Evolutionary conservation across 2,329 filamentous ascomycete genomes (phyloP).

Genomic region (Xylaria sp.): DNA sequence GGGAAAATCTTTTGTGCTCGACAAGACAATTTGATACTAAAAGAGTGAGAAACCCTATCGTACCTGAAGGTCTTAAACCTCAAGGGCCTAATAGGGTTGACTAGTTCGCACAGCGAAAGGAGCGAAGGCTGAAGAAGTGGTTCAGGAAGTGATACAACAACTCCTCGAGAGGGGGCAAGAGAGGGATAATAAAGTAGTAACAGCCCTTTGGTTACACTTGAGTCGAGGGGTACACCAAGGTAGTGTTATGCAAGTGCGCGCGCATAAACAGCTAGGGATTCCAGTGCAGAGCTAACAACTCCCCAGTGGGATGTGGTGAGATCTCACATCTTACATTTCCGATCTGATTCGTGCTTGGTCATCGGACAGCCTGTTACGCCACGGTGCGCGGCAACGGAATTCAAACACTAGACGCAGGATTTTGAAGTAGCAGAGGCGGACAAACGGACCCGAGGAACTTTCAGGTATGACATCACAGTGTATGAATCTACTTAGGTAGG

Average conservation of each 20-base stretch:
- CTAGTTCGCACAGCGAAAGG: slow-evolving; percentile 36
- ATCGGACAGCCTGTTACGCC: slow-evolving; percentile 43
- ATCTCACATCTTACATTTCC: slow-evolving; percentile 42
- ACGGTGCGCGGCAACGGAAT: slow-evolving; percentile 44
- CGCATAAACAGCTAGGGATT: slow-evolving; percentile 50
- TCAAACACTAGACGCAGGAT: slow-evolving; percentile 39
- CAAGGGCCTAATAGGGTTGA: slow-evolving; percentile 38
- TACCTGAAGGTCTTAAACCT: slow-evolving; percentile 40
- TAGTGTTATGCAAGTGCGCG: slow-evolving; percentile 45
- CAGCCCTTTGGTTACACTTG: slow-evolving; percentile 42
- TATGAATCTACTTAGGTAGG: not conserved
- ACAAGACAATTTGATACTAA: slow-evolving; percentile 38
- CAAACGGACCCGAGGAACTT: slow-evolving; percentile 39
- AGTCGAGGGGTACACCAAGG: slow-evolving; percentile 34
- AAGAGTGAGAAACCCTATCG: slow-evolving; percentile 29
- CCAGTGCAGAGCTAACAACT: slow-evolving; percentile 36
- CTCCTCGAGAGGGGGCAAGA: slow-evolving; percentile 36
- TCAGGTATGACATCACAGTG: slow-evolving; percentile 35
- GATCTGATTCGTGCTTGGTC: slow-evolving; percentile 42
- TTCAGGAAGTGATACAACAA: slow-evolving; percentile 43
- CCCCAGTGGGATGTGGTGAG: slow-evolving; percentile 40
- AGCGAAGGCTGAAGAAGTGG: slow-evolving; percentile 38
- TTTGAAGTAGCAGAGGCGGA: slow-evolving; percentile 21
- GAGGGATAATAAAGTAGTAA: slow-evolving; percentile 47
- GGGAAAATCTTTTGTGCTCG: slow-evolving; percentile 30